A percentile compares a stretch with the other conserved stretches of the same genome.
phyloP scores from a whole-genome alignment of 352 stramenopile species.

The Phytophthora pseudosyringae region DNA sequence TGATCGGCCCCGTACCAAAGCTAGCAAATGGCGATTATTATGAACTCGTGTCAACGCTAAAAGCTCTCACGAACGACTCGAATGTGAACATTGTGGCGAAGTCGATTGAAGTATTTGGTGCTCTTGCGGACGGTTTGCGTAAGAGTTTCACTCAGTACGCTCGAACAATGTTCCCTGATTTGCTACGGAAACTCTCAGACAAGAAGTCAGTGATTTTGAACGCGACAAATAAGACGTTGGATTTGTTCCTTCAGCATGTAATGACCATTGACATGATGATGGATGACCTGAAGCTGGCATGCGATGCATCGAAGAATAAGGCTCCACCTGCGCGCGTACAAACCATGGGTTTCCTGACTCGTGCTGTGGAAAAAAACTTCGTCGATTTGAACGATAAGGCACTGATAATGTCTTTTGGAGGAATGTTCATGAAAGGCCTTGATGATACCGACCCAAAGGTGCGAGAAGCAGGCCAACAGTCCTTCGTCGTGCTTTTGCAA shows the following conservation, averaged over 20 bases:
- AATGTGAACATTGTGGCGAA: conserved; percentile 92
- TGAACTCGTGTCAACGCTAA: conserved; percentile 85
- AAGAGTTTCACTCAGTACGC: conserved; percentile 86
- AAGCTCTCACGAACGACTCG: conserved; percentile 79
- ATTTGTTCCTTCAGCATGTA: conserved; percentile 80
- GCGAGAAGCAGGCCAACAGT: conserved; percentile 75
- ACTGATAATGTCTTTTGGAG: conserved; percentile 69
- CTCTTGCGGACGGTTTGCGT: conserved; percentile 75
- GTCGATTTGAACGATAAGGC: conserved; percentile 69
- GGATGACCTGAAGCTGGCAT: conserved; percentile 76
- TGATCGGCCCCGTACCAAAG: conserved; percentile 85
- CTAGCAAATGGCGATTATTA: conserved; percentile 88
- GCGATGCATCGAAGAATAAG: conserved; percentile 86
- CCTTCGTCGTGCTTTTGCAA: conserved; percentile 67
- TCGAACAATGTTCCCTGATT: conserved; percentile 73
- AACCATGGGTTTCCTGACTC: conserved; percentile 69
- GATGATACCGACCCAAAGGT: conserved; percentile 85
- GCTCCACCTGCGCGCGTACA: conserved; percentile 79
- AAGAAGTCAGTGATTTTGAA: conserved; percentile 88
- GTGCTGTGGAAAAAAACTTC: conserved; percentile 73
- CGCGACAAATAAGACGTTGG: conserved; percentile 83
- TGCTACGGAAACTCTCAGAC: conserved; percentile 88
- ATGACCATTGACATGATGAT: conserved; percentile 91
- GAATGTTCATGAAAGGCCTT: conserved; percentile 66
- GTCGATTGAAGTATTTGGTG: conserved; percentile 83